Evolutionary conservation across 768 basidiomycete genomes (phyloP).

Genomic region (Podaxis sp.): DNA sequence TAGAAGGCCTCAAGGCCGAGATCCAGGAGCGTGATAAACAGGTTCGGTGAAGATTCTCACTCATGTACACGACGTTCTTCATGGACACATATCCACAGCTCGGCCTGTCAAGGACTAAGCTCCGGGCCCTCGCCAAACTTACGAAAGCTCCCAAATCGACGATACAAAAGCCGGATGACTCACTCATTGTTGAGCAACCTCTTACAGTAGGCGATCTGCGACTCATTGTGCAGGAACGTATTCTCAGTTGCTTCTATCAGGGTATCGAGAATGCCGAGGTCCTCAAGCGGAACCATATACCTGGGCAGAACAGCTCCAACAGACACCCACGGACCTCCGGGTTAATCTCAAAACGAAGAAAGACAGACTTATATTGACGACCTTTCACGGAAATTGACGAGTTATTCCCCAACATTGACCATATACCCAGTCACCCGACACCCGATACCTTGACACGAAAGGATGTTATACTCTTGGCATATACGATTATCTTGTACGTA

Average conservation of each 20-base stretch:
- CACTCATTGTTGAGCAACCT: conserved; percentile 6
- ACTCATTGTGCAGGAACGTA: neutral
- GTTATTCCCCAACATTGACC: neutral
- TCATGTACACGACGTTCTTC: neutral
- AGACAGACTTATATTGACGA: neutral
- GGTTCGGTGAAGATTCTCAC: neutral
- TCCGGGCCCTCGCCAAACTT: conserved; percentile 1
- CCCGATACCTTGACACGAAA: neutral
- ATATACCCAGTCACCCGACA: conserved; percentile 2
- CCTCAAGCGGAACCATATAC: neutral
- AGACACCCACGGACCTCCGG: neutral
- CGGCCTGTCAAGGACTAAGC: conserved; percentile 1
- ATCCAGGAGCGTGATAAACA: conserved; percentile 7
- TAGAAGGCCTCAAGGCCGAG: neutral
- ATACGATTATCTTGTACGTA: neutral
- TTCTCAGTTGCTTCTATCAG: neutral
- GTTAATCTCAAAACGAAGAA: neutral
- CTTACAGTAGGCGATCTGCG: neutral
- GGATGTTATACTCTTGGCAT: neutral
- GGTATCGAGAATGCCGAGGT: conserved; percentile 1
- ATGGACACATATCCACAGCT: neutral
- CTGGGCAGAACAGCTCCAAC: neutral
- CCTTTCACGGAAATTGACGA: neutral
- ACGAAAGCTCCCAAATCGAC: neutral
- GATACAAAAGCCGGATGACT: neutral